phyloP scores from a whole-genome alignment of 495 filamentous ascomycete genomes.

The Neurospora sp. region DNA sequence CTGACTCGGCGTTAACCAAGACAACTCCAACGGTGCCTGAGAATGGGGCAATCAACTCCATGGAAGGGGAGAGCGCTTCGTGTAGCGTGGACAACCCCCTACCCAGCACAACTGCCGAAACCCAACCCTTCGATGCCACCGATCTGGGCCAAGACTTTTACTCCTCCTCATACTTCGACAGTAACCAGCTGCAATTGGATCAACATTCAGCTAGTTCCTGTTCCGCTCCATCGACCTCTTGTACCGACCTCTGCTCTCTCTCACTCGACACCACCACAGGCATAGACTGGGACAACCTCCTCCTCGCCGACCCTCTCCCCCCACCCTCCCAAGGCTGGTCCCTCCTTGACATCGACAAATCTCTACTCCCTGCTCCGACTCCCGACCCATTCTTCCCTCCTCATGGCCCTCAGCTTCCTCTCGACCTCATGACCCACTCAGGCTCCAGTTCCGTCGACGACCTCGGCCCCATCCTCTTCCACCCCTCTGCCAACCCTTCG shows the following conservation, averaged over 20 bases:
- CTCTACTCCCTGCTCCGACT: neutral
- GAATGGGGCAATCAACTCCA: neutral
- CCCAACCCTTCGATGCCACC: neutral
- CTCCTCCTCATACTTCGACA: neutral
- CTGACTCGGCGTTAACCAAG: neutral
- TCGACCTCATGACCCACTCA: neutral
- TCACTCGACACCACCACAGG: neutral
- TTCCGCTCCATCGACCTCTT: neutral
- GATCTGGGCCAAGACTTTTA: neutral
- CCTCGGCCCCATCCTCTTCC: neutral
- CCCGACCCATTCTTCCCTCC: neutral
- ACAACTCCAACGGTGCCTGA: neutral
- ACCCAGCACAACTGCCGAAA: neutral
- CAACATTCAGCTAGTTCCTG: neutral
- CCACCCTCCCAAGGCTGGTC: neutral
- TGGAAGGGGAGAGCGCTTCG: neutral
- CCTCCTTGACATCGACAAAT: neutral
- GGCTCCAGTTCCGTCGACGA: neutral
- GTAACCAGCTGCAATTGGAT: neutral
- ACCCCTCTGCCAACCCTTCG: neutral
- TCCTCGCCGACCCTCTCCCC: neutral
- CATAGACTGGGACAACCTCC: neutral
- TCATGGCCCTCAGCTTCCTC: neutral
- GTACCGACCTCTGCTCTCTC: neutral
- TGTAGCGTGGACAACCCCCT: neutral